phyloP scores from a whole-genome alignment of 2,329 filamentous ascomycete species.

The Curvularia spicifera region DNA sequence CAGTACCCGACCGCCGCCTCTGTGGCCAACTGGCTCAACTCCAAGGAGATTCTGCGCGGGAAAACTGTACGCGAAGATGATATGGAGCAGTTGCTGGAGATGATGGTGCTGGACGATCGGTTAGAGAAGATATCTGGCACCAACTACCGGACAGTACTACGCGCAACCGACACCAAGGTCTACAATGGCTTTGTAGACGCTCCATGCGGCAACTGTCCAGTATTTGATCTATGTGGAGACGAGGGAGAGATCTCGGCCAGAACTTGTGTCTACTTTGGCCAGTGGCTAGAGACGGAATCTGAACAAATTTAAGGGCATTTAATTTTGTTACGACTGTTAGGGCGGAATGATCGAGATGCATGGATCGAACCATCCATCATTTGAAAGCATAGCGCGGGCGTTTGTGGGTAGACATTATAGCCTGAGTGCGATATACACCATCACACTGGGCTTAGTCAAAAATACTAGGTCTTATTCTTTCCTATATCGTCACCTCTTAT shows the following conservation, averaged over 20 bases:
- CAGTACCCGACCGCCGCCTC: constrained; percentile 81
- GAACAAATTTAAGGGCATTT: constrained; percentile 23
- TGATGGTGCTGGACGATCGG: constrained; percentile 86
- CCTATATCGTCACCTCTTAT: not conserved
- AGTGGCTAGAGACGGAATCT: constrained; percentile 68
- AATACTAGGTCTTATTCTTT: not conserved
- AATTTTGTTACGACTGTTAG: not conserved
- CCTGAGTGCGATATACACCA: not conserved
- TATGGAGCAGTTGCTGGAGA: constrained; percentile 83
- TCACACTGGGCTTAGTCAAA: not conserved
- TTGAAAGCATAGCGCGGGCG: constrained; percentile 11
- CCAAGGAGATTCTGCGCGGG: constrained; percentile 72
- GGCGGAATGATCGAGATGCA: not conserved
- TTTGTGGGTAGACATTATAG: not conserved
- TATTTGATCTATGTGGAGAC: constrained; percentile 90
- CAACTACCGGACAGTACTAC: constrained; percentile 57
- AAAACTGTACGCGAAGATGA: constrained; percentile 70
- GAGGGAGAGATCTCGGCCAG: constrained; percentile 88
- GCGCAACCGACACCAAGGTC: constrained; percentile 51
- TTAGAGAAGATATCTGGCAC: constrained; percentile 68
- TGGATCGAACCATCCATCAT: not conserved
- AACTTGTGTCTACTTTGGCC: constrained; percentile 89
- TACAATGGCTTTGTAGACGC: constrained; percentile 83
- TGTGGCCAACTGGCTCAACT: constrained; percentile 76
- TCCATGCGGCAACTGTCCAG: constrained; percentile 89